Evolutionary conservation across 768 basidiomycete genomes (phyloP), one percentile per base, ranked within the genome.

Genomic region (Mycena venus): DNA sequence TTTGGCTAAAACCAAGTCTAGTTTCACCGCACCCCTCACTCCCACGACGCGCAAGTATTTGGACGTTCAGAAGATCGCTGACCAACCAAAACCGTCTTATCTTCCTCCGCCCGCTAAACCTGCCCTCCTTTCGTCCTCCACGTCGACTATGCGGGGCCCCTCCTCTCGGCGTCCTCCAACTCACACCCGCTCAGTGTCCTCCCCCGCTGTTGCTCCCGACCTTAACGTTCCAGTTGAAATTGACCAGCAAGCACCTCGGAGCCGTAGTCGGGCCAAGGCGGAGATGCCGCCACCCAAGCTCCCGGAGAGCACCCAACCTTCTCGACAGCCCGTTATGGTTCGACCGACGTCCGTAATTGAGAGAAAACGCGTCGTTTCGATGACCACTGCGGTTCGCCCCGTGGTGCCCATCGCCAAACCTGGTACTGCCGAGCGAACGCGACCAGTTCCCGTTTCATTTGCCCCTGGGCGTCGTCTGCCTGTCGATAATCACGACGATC

Each of bases 11-110:
- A 71, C 68, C 25, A 47, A 19, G 40, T n/a, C 40, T 53, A 96
- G 95, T 61, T 97, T 96, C 78, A 87, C 89, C 21, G 86, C 86
- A 4, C 94, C 94, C 17, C 86, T 97, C 15, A 91, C 93, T 8
- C 95, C 96, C 1, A 92, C 91, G 3, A 91, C 91, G 44, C 92
- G 90, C 78, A 95, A 94, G 82, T 95, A 95, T 79, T 88, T 96
- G 4, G 91, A 92, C 71, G 88, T 90, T 68, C 85, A 85, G 65
- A 27, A 79, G n/a, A 47, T 32, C 65, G 15, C 34, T 31, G 73
- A 64, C 15, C 64, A 68, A 58, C 19, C 38, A 17, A 66, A 66
- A 49, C 36, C 58, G 14, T 55, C 64, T 10, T 63, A 65, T 71
- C 62, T 61, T 32, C 31, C 61, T 42, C 51, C 56, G 6, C 64